These are phyloP conservation scores for Solanum hybrid DNA, from an alignment of 305 asterid species.

Conservation along the genomic window DNA sequence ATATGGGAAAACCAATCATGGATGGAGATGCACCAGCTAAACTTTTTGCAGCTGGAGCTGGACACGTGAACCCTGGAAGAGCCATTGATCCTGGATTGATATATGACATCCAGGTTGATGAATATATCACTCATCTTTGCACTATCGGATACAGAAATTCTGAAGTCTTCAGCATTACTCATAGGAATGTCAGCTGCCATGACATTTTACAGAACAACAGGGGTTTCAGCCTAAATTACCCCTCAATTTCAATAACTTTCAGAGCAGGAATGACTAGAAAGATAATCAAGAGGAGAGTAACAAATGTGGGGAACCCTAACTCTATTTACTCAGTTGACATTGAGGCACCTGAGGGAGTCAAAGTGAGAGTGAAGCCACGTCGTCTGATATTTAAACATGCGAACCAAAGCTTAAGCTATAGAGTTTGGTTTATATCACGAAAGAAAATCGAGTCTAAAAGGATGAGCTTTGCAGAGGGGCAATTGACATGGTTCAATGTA, in stretches of 20 bases:
- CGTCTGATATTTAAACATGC: constrained; percentile 38
- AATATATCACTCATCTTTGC: constrained; percentile 70
- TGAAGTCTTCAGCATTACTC: constrained; percentile 68
- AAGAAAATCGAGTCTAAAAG: constrained; percentile 19
- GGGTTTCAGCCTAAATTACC: constrained; percentile 84
- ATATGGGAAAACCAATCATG: constrained; percentile 55
- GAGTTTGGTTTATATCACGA: constrained; percentile 54
- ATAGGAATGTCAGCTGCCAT: constrained; percentile 71
- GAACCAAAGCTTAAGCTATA: constrained; percentile 57
- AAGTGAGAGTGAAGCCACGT: constrained; percentile 54
- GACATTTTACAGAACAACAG: constrained; percentile 37
- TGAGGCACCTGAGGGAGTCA: constrained; percentile 68
- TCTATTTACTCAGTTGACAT: constrained; percentile 57
- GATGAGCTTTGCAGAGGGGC: constrained; percentile 43
- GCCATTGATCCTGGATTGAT: constrained; percentile 75
- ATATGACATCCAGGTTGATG: constrained; percentile 56
- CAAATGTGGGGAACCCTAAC: constrained; percentile 63
- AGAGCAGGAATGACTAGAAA: constrained; percentile 39
- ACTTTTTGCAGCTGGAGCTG: constrained; percentile 72
- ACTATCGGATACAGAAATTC: constrained; percentile 47
- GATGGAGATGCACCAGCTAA: constrained; percentile 68
- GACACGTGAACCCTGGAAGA: constrained; percentile 69
- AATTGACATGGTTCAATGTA: constrained; percentile 59
- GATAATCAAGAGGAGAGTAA: constrained; percentile 42
- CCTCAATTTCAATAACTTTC: constrained; percentile 64